These are phyloP conservation scores for Carpinus fangiana DNA, from an alignment of 306 rosid genomes.

Conservation along the genomic window DNA sequence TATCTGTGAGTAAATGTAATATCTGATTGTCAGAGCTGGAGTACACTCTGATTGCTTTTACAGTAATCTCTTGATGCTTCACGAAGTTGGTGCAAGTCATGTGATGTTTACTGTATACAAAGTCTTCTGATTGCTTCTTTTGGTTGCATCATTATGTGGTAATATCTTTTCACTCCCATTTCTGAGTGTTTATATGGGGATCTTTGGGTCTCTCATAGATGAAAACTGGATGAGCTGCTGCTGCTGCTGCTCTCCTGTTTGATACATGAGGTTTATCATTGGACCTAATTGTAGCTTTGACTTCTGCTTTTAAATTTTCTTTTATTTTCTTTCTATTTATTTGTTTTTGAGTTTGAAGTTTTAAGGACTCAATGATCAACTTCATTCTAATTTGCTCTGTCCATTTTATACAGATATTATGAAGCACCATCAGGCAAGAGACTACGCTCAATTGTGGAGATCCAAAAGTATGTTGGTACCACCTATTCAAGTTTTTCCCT, in stretches of 20 bases:
- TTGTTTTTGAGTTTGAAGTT: conserved; percentile 10
- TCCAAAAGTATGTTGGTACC: conserved; percentile 62
- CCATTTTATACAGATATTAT: conserved; percentile 65
- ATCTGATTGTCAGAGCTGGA: neutral
- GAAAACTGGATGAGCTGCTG: neutral
- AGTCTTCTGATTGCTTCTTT: neutral
- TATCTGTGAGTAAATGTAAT: neutral
- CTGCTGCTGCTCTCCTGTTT: neutral
- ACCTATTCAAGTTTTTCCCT: conserved; percentile 20
- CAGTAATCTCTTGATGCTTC: neutral
- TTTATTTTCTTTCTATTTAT: neutral
- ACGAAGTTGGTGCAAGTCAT: neutral
- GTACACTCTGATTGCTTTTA: neutral
- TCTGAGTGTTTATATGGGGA: neutral
- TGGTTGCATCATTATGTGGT: neutral
- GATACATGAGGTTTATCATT: neutral
- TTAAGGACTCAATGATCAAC: conserved; percentile 22
- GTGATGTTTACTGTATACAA: neutral
- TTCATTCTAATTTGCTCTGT: conserved; percentile 11
- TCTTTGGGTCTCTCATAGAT: neutral
- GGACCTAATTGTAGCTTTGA: neutral
- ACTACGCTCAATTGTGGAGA: conserved; percentile 87
- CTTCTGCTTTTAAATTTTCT: neutral
- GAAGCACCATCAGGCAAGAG: conserved; percentile 84
- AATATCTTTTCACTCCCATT: neutral